These are phyloP conservation scores for Silene uniflora DNA, from an alignment of 148 eudicot species.

Conservation along the genomic window DNA sequence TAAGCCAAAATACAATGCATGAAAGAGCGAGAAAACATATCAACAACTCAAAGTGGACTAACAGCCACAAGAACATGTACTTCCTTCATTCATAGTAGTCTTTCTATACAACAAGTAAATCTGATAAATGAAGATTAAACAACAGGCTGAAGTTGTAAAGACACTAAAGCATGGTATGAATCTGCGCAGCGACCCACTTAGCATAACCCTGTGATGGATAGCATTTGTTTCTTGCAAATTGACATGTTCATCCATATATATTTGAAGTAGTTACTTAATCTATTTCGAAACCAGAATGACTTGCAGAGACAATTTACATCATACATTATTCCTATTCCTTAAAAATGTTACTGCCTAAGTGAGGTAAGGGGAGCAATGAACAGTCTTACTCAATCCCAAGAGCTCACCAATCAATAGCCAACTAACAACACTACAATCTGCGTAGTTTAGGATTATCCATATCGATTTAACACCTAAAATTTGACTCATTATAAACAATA, in stretches of 20 bases:
- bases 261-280: neutral
- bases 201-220: too few relatives aligned
- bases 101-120: too few relatives aligned
- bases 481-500: neutral
- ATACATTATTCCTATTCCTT: neutral
- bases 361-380: neutral
- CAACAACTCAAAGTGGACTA: neutral
- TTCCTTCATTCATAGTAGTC: too few relatives aligned
- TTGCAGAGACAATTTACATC: too few relatives aligned
- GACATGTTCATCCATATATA: too few relatives aligned
- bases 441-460: neutral
- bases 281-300: too few relatives aligned
- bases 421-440: neutral
- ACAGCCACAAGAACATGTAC: neutral
- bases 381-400: neutral
- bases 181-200: too few relatives aligned
- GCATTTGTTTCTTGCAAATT: too few relatives aligned
- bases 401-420: neutral
- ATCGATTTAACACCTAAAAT: too few relatives aligned
- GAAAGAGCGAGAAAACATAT: neutral
- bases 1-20: slow-evolving; percentile 1
- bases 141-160: too few relatives aligned
- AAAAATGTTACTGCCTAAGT: neutral
- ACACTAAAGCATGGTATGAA: too few relatives aligned
- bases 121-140: too few relatives aligned